Evolutionary conservation across 306 rosid species (phyloP), one percentile per base, ranked within the genome.

Genomic region (Pyrus communis): DNA sequence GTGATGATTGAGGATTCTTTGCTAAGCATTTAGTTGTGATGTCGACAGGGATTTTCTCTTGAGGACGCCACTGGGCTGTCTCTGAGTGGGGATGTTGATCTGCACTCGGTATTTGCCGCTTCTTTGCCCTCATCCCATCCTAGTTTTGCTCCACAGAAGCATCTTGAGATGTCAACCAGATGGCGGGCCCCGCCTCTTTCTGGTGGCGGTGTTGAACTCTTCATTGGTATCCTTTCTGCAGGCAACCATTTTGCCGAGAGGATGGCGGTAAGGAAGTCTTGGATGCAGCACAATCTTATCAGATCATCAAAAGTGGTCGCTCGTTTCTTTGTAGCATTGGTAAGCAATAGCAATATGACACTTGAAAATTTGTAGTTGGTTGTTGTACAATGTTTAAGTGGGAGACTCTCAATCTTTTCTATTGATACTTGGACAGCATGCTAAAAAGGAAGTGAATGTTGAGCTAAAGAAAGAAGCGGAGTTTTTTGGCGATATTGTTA

Each of bases 231-330:
- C 74, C 99, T 95, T 70, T 95, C 99, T 31, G 99, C 99, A 69
- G 98, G 98, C 71, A 95, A 92, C 85, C 98, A 95, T 87, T 95
- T 95, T 65, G 91, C 96, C 0, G 99, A 95, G 88, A 83, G 99
- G 77, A 95, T 95, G 99, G 97, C 99, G 11, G 90, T 81, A 12
- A 89, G 99, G 85, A 95, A 88, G 85, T 92, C 99, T 57, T 95
- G 99, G 99, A 90, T 92, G 97, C 97, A 89, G 79, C 92, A 95
- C 82, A 81, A 49, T 71, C 89, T 89, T 63, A 84, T 95, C 74
- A 84, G 77, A 77, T 89, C 97, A n/a, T 92, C 96, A 15, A 84
- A 78, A 57, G 96, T 87, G 71, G 93, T 90, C 38, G 94, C 89
- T 68, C 99, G 99, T 67, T 92, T 95, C 83, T 95, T 95, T 71